Evolutionary conservation across 2,329 filamentous ascomycete genomes (phyloP).

Genomic region (Trichoderma simmonsii): DNA sequence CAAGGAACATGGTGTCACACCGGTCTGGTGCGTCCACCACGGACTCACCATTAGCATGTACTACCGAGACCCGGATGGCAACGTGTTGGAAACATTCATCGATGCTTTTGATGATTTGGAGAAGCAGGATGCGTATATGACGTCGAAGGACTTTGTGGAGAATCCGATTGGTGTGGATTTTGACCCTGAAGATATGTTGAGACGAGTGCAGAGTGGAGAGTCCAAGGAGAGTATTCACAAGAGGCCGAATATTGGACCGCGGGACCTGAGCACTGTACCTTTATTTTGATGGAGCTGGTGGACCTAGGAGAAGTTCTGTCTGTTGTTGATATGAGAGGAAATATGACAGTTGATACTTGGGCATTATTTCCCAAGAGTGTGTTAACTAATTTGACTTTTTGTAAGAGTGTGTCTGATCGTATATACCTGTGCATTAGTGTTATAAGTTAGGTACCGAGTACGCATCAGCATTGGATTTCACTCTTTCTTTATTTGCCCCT

Average conservation of each 20-base stretch:
- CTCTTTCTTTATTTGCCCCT: neutral
- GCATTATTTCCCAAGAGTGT: neutral
- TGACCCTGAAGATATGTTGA: conserved; percentile 13
- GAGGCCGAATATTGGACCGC: conserved; percentile 19
- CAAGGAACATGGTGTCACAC: conserved; percentile 36
- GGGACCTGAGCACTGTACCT: neutral
- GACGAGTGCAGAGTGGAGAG: conserved; percentile 12
- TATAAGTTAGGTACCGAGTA: neutral
- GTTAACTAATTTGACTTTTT: neutral
- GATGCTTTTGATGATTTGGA: conserved; percentile 39
- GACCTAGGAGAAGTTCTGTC: neutral
- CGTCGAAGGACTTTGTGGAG: conserved; percentile 31
- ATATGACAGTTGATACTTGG: neutral
- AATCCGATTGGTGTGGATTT: conserved; percentile 34
- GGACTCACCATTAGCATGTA: conserved; percentile 47
- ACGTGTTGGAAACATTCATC: conserved; percentile 45
- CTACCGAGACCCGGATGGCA: conserved; percentile 49
- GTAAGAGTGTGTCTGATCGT: neutral
- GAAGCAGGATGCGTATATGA: conserved; percentile 42
- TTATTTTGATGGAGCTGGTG: neutral
- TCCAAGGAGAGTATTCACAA: conserved; percentile 2
- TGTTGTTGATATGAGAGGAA: neutral
- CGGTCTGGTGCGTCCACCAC: conserved; percentile 46
- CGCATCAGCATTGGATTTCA: neutral
- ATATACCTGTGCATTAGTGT: neutral